A percentile compares a stretch with the other conserved stretches of the same genome.
These are phyloP conservation scores for Hyaloscypha variabilis DNA, from an alignment of 495 filamentous ascomycete genomes.

Conservation along the genomic window DNA sequence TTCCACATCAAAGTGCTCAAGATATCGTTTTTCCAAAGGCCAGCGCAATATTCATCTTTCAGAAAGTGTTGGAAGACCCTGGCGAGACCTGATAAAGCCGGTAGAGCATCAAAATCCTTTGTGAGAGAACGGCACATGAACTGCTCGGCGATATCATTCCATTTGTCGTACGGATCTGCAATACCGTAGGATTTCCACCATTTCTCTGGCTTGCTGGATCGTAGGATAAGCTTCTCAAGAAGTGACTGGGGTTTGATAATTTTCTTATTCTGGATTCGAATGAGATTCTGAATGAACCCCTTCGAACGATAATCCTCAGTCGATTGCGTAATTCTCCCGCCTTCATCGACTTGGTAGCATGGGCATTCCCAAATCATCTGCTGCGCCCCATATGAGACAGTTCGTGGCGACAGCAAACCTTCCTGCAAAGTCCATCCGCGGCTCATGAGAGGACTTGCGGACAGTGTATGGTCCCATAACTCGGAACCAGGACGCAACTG, in stretches of 20 bases:
- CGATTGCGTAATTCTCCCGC: constrained; percentile 27
- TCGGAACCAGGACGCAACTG: constrained; percentile 29
- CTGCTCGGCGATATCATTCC: constrained; percentile 29
- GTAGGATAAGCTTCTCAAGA: constrained; percentile 19
- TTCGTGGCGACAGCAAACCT: constrained; percentile 33
- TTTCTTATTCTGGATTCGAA: constrained; percentile 11
- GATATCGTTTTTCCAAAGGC: constrained; percentile 32
- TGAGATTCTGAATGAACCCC: constrained; percentile 31
- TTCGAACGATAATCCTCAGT: constrained; percentile 32
- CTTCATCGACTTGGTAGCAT: constrained; percentile 31
- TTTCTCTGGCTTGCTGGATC: constrained; percentile 20
- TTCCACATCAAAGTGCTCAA: constrained; percentile 14
- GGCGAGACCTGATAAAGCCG: constrained; percentile 32
- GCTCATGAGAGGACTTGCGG: constrained; percentile 29
- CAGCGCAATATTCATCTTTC: constrained; percentile 32
- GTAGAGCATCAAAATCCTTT: constrained; percentile 26
- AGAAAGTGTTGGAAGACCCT: constrained; percentile 29
- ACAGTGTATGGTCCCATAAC: constrained; percentile 32
- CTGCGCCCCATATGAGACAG: constrained; percentile 34
- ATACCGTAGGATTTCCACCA: constrained; percentile 17
- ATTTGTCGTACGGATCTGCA: constrained; percentile 31
- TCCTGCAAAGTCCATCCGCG: constrained; percentile 39
- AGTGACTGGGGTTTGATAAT: constrained; percentile 16
- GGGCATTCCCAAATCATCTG: constrained; percentile 33
- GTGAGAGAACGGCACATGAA: constrained; percentile 31